A percentile compares a stretch with the other conserved stretches of the same genome.
Evolutionary conservation across 2,329 filamentous ascomycete genomes (phyloP).

Genomic region (Lachnellula hyalina): DNA sequence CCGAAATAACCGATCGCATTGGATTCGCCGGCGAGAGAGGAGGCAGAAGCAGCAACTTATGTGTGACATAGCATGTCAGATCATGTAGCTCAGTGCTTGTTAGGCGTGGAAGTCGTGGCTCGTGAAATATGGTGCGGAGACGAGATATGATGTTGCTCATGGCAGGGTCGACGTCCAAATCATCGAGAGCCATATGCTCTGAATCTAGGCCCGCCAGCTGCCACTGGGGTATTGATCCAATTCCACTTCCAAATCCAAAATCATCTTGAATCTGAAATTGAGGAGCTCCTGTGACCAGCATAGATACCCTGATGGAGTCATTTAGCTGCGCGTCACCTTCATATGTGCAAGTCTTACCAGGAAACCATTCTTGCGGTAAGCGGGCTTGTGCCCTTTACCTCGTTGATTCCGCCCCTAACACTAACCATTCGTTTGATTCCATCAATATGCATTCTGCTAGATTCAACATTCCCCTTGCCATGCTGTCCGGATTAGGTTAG

Average conservation of each 20-base stretch:
- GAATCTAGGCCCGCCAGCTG: conserved; percentile 22
- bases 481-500: conserved; percentile 26
- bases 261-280: conserved; percentile 51
- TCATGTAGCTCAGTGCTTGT: conserved; percentile 44
- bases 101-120: too few relatives aligned
- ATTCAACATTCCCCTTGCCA: conserved; percentile 18
- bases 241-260: conserved; percentile 41
- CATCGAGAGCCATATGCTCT: conserved; percentile 18
- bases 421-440: conserved; percentile 21
- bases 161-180: conserved; percentile 14
- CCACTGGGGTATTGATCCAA: conserved; percentile 46
- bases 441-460: conserved; percentile 20
- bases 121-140: conserved; percentile 34
- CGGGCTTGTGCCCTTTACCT: conserved; percentile 17
- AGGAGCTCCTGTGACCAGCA: conserved; percentile 47
- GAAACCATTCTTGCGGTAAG: conserved; percentile 24
- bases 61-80: conserved; percentile 49
- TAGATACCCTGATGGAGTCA: conserved; percentile 44
- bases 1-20: conserved; percentile 28
- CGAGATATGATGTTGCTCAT: conserved; percentile 12
- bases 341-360: conserved; percentile 13
- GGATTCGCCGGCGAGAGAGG: background rate
- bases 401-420: conserved; percentile 17
- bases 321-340: too few relatives aligned
- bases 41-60: conserved; percentile 38